These are phyloP conservation scores for Aspergillus alliaceus DNA, from an alignment of 2,329 filamentous ascomycete genomes.

Conservation along the genomic window DNA sequence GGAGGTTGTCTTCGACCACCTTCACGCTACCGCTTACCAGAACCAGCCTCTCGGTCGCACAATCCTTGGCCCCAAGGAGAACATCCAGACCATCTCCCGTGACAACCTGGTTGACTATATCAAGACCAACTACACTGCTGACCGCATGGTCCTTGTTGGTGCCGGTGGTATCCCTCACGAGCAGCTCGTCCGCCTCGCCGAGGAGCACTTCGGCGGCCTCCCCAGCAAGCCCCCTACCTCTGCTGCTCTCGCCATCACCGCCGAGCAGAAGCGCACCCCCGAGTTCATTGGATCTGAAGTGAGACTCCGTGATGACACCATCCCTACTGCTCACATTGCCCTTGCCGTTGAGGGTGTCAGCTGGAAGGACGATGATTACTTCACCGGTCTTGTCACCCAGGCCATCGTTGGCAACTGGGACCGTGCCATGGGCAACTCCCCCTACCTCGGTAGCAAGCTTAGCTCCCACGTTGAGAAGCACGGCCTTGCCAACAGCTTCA, in stretches of 20 bases:
- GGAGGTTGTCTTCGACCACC: constrained; percentile 98
- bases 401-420: constrained; percentile 99
- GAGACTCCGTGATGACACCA: constrained; percentile 91
- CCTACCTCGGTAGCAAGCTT: constrained; percentile 97
- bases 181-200: constrained; percentile 90
- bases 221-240: constrained; percentile 74
- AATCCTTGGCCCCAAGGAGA: constrained; percentile 95
- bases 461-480: constrained; percentile 92
- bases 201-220: constrained; percentile 87
- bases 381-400: constrained; percentile 94
- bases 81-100: constrained; percentile 94
- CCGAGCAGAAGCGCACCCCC: constrained; percentile 79
- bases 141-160: constrained; percentile 98
- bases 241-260: constrained; percentile 68
- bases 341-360: constrained; percentile 98
- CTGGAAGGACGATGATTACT: constrained; percentile 99
- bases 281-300: constrained; percentile 97
- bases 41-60: constrained; percentile 94
- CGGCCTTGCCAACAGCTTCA: constrained; percentile 98
- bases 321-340: constrained; percentile 95
- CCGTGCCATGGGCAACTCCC: constrained; percentile 95
- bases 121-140: constrained; percentile 99
- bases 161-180: constrained; percentile 92
- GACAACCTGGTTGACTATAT: constrained; percentile 93
- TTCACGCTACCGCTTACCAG: constrained; percentile 98